Evolutionary conservation across 257 asterid species (phyloP).

Genomic region (Nicotiana undulata): DNA sequence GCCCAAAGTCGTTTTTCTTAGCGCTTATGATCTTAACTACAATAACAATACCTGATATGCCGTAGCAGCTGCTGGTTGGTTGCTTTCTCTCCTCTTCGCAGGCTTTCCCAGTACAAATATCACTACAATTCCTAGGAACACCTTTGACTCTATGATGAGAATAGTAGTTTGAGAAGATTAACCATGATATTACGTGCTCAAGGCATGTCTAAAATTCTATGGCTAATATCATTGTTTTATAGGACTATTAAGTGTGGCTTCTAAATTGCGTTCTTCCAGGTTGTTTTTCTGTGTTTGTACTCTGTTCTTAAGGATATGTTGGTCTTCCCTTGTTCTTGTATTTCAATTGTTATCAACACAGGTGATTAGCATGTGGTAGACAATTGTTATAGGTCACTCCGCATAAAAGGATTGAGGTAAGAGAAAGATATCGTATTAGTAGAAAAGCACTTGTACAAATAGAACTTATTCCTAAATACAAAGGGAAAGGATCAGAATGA

Average conservation of each 20-base stretch:
- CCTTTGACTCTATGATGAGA: background rate
- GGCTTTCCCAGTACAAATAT: background rate
- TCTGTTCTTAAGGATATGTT: background rate
- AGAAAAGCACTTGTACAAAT: too few relatives aligned
- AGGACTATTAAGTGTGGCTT: background rate
- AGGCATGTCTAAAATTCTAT: background rate
- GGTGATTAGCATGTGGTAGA: too few relatives aligned
- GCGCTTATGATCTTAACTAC: background rate
- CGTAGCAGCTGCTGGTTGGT: background rate
- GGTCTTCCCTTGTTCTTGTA: too few relatives aligned
- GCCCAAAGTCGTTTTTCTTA: background rate
- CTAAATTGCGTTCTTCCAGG: background rate
- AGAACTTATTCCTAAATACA: too few relatives aligned
- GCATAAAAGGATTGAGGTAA: too few relatives aligned
- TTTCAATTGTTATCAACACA: too few relatives aligned
- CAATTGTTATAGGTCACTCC: too few relatives aligned
- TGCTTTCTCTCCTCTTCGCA: background rate
- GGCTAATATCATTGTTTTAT: background rate
- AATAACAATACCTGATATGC: background rate
- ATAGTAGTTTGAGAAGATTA: background rate
- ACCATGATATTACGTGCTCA: background rate
- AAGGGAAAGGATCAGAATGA: too few relatives aligned
- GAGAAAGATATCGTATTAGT: too few relatives aligned
- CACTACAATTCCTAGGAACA: background rate
- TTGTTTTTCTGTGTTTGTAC: background rate